Percentiles rank a stretch among this genome's conserved stretches.
phyloP scores from a whole-genome alignment of 2,329 filamentous ascomycete species.

The Curvularia spicifera region DNA sequence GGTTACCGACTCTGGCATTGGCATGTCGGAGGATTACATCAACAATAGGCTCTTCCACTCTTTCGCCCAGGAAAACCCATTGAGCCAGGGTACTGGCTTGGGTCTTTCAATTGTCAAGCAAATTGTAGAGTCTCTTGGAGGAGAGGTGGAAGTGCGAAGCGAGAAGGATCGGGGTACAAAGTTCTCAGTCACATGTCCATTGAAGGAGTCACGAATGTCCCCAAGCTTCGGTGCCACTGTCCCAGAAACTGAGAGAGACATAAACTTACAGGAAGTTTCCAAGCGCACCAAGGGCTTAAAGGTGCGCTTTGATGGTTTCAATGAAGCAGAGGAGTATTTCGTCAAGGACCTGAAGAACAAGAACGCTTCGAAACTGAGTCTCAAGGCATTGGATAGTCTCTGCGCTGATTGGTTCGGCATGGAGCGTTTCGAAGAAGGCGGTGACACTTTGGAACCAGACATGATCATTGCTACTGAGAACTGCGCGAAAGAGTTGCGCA shows the following conservation, averaged over 20 bases:
- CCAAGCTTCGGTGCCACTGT: conserved; percentile 32
- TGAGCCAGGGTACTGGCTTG: conserved; percentile 49
- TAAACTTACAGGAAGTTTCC: conserved; percentile 28
- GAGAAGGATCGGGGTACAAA: conserved; percentile 47
- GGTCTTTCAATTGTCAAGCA: conserved; percentile 51
- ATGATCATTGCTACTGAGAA: conserved; percentile 44
- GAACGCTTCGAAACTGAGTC: conserved; percentile 37
- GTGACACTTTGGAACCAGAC: conserved; percentile 27
- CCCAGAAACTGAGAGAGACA: conserved; percentile 34
- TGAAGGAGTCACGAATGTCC: conserved; percentile 42
- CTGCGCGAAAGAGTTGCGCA: conserved; percentile 39
- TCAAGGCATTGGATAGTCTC: conserved; percentile 42
- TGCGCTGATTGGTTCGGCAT: conserved; percentile 49
- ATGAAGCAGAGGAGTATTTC: conserved; percentile 43
- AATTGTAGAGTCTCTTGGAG: conserved; percentile 47
- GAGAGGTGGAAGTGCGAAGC: conserved; percentile 47
- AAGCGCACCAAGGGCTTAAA: conserved; percentile 42
- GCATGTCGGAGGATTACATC: conserved; percentile 51
- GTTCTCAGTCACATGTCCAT: conserved; percentile 45
- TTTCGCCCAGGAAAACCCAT: conserved; percentile 50
- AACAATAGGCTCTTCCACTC: conserved; percentile 48
- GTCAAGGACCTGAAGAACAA: conserved; percentile 43
- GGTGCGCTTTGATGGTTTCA: conserved; percentile 44
- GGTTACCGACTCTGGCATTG: conserved; percentile 50
- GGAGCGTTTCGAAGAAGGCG: conserved; percentile 27